A percentile compares a stretch with the other conserved stretches of the same genome.
Evolutionary conservation across 805 yeast genomes (phyloP).

Genomic region (Candida tammaniensis): DNA sequence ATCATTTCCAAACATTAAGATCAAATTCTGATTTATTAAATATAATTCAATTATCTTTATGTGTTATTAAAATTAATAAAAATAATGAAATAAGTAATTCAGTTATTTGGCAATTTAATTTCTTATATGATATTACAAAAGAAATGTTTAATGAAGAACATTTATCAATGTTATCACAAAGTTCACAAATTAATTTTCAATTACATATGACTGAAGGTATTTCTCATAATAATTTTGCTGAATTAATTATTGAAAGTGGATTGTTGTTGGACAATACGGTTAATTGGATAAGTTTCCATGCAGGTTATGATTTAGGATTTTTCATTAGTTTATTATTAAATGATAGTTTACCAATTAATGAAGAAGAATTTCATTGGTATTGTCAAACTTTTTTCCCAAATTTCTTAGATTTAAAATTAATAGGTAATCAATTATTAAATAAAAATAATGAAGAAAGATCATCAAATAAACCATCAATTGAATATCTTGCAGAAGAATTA

Average conservation of each 20-base stretch:
- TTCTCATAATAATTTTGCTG: conserved; percentile 76
- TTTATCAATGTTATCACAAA: conserved; percentile 70
- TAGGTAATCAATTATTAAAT: conserved; percentile 36
- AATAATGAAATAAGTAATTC: conserved; percentile 58
- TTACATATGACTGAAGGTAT: conserved; percentile 76
- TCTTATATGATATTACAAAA: conserved; percentile 67
- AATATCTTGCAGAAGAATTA: conserved; percentile 66
- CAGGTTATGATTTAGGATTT: conserved; percentile 93
- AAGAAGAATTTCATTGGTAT: conserved; percentile 73
- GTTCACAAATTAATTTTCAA: conserved; percentile 76
- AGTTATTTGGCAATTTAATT: conserved; percentile 96
- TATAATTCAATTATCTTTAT: conserved; percentile 68
- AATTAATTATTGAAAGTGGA: conserved; percentile 81
- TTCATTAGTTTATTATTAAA: conserved; percentile 73
- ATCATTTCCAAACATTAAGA: conserved; percentile 93
- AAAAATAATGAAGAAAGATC: conserved; percentile 14
- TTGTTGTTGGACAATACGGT: conserved; percentile 66
- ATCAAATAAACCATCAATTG: conserved; percentile 47
- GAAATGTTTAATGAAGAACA: conserved; percentile 91
- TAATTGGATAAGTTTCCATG: conserved; percentile 90
- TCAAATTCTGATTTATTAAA: conserved; percentile 84
- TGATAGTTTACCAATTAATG: conserved; percentile 74
- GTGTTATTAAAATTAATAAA: conserved; percentile 34
- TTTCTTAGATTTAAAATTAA: conserved; percentile 74
- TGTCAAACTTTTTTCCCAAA: conserved; percentile 73